A percentile compares a stretch with the other conserved stretches of the same genome.
Evolutionary conservation across 495 filamentous ascomycete species (phyloP).

Genomic region (Pyronema omphalodes): DNA sequence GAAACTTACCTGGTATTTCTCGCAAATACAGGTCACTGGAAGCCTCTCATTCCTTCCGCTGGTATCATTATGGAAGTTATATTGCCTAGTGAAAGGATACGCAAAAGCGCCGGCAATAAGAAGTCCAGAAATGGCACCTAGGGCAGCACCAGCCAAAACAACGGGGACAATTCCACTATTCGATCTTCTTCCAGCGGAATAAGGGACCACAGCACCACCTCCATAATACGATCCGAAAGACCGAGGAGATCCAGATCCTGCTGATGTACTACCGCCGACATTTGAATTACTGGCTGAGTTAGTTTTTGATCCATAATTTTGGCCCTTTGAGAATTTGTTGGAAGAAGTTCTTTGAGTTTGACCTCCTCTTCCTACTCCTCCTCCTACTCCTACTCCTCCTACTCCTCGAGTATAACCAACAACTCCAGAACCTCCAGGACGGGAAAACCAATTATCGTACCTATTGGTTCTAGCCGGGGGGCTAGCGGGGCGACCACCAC

Average conservation of each 20-base stretch:
- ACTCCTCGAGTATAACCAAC: background rate
- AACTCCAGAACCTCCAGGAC: background rate
- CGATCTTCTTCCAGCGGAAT: constrained; percentile 39
- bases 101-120: constrained; percentile 47
- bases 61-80: constrained; percentile 41
- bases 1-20: constrained; percentile 29
- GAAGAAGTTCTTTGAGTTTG: background rate
- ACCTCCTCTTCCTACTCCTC: background rate
- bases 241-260: constrained; percentile 42
- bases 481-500: constrained; percentile 2
- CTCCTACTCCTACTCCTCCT: too few species aligned
- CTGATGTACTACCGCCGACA: constrained; percentile 43
- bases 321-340: background rate
- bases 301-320: background rate
- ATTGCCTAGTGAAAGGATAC: constrained; percentile 47
- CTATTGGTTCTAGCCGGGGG: background rate
- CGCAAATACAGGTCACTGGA: constrained; percentile 58
- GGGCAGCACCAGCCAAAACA: constrained; percentile 33
- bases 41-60: constrained; percentile 43
- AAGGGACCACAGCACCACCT: constrained; percentile 56
- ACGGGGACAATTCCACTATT: constrained; percentile 39
- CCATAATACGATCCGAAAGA: constrained; percentile 65
- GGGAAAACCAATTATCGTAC: background rate
- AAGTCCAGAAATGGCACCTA: constrained; percentile 39
- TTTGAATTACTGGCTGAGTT: constrained; percentile 28